phyloP scores from a whole-genome alignment of 1,139 yeast species.

The Blastobotrys ciferrii region DNA sequence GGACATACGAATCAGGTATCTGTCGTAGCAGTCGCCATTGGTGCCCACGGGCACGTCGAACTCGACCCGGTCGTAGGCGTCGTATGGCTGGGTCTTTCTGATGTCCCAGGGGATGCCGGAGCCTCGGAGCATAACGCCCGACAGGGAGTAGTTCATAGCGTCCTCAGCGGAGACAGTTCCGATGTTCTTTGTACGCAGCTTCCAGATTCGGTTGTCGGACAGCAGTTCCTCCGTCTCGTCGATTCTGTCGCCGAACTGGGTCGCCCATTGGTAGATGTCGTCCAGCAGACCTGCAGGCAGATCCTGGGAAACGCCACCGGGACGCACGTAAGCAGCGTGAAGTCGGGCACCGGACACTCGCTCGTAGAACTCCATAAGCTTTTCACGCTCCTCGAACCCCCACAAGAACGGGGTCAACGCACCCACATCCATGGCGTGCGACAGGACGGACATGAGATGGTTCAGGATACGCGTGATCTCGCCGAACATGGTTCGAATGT shows the following conservation, averaged over 20 bases:
- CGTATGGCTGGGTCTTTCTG: slow-evolving; percentile 86
- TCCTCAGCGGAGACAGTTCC: slow-evolving; percentile 85
- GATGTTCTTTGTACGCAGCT: slow-evolving; percentile 77
- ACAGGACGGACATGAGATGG: slow-evolving; percentile 82
- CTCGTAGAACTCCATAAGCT: slow-evolving; percentile 90
- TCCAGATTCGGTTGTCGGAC: slow-evolving; percentile 92
- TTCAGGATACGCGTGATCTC: slow-evolving; percentile 83
- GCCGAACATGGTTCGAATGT: slow-evolving; percentile 82
- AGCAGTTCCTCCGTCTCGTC: slow-evolving; percentile 89
- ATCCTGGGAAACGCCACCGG: slow-evolving; percentile 91
- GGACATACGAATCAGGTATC: slow-evolving; percentile 84
- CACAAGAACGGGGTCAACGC: slow-evolving; percentile 90
- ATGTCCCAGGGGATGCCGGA: slow-evolving; percentile 86
- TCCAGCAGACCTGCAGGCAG: slow-evolving; percentile 82
- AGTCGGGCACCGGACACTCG: slow-evolving; percentile 89
- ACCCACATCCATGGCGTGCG: slow-evolving; percentile 95
- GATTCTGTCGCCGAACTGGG: slow-evolving; percentile 89
- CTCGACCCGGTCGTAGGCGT: slow-evolving; percentile 83
- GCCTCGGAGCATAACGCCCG: slow-evolving; percentile 90
- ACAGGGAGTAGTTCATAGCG: slow-evolving; percentile 74
- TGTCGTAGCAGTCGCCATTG: slow-evolving; percentile 89
- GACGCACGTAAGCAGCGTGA: slow-evolving; percentile 85
- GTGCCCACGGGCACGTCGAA: slow-evolving; percentile 84
- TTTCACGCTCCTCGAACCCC: slow-evolving; percentile 94
- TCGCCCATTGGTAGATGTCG: slow-evolving; percentile 95